Base-by-base conservation (phyloP, 768 basidiomycete species). In the Trametes punicea region DNA sequence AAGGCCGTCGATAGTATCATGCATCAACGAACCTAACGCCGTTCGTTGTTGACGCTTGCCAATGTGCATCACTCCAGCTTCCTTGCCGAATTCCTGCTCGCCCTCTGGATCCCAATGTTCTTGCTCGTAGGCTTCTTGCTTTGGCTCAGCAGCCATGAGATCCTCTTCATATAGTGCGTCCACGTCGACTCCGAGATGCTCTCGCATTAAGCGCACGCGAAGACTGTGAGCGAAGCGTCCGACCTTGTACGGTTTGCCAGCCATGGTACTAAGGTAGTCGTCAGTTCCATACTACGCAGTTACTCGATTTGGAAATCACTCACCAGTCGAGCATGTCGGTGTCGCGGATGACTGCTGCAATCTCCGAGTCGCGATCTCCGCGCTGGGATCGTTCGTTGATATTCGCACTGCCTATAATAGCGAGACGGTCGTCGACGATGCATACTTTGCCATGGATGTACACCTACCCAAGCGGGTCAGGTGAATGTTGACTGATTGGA, bases 341-440 rank as follows among this genome's bases (percentile, higher is more conserved):
- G 65, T 99, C 97, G 59, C 93, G 79, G 48, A 98, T 90, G 41
- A 99, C 84, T 33, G 90, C 85, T 3, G 93, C 93, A 30, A 98
- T 70, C 69, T 99, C 97, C 2, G 96, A 98, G 70, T 99, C 97
- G 26, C 97, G 86, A 69, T 99, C 96, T 21, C 97, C 97, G 26
- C 93, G 81, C 67, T 92, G 91, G 13, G 93, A 96, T 33, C 97
- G 84, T 69, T 99, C 97, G 67, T 99, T 98, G 75, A 99, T 93
- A 69, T 97, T 98, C 16, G 96, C 96, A 51, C 93, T 94, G 15
- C 93, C 93, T 61, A 97, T 97, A 66, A 97, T 93, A 29, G 83
- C 93, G 55, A 94, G 75, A 49, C 97, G 85, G 69, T 99, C 96
- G 68, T 99, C 97, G 4, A 98, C 94, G 51, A 98, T 85, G 63